These are phyloP conservation scores for Talaromyces adpressus DNA, from an alignment of 495 filamentous ascomycete genomes.

Conservation along the genomic window DNA sequence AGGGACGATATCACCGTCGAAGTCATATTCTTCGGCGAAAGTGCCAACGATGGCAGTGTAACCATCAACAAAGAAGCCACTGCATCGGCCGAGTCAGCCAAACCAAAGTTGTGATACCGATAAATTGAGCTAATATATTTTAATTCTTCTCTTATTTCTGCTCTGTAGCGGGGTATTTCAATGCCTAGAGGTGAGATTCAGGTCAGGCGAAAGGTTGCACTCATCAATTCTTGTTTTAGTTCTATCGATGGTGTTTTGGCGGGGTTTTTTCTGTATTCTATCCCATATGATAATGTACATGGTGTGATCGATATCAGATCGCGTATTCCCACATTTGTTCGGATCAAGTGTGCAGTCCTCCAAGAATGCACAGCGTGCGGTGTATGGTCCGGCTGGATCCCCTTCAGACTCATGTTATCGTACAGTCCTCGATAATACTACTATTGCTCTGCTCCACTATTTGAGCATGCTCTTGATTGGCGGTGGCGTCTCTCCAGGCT, in stretches of 20 bases:
- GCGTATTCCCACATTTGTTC: background rate
- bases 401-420: background rate
- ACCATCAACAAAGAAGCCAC: conserved; percentile 81
- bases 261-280: background rate
- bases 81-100: conserved; percentile 46
- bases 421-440: background rate
- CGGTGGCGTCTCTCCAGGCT: conserved; percentile 7
- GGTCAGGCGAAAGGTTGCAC: background rate
- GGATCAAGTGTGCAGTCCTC: background rate
- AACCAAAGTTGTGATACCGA: conserved; percentile 48
- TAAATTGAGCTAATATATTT: conserved; percentile 1
- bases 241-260: background rate
- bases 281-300: background rate
- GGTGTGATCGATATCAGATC: background rate
- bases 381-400: background rate
- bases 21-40: conserved; percentile 95
- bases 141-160: background rate
- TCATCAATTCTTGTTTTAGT: background rate
- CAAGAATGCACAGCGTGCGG: background rate
- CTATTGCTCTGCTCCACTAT: background rate
- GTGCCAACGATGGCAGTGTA: conserved; percentile 65
- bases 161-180: background rate
- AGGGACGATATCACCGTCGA: conserved; percentile 96
- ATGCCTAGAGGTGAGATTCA: background rate
- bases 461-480: background rate